These are phyloP conservation scores for Jatropha multifida DNA, from an alignment of 441 rosid species.

Conservation along the genomic window DNA sequence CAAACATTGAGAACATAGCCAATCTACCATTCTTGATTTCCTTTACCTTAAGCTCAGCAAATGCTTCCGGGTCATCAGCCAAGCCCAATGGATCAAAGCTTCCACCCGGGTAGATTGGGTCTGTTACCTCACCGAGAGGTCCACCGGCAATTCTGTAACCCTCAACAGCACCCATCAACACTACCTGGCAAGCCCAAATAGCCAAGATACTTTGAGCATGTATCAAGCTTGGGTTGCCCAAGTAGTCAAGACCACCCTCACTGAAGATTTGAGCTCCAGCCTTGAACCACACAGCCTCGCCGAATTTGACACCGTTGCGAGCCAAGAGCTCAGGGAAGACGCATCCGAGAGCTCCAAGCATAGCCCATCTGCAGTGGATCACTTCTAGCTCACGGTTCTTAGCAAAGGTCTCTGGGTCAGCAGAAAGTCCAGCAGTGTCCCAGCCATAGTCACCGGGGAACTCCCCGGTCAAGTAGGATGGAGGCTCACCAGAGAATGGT, in stretches of 20 bases:
- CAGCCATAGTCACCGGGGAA: slow-evolving; percentile 80
- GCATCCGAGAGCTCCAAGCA: slow-evolving; percentile 75
- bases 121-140: slow-evolving; percentile 31
- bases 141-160: slow-evolving; percentile 36
- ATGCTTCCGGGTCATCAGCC: slow-evolving; percentile 37
- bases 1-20: slow-evolving; percentile 42
- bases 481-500: slow-evolving; percentile 72
- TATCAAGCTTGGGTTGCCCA: slow-evolving; percentile 56
- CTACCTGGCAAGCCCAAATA: slow-evolving; percentile 24
- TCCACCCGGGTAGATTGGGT: slow-evolving; percentile 31
- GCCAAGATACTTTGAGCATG: slow-evolving; percentile 32
- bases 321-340: slow-evolving; percentile 80
- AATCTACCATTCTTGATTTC: slow-evolving; percentile 35
- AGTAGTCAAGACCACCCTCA: slow-evolving; percentile 77
- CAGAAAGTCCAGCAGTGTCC: slow-evolving; percentile 87
- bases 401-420: slow-evolving; percentile 81
- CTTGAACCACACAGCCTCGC: slow-evolving; percentile 86
- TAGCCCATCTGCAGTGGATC: slow-evolving; percentile 78
- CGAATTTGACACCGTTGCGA: slow-evolving; percentile 69
- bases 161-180: slow-evolving; percentile 37
- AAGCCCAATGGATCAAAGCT: slow-evolving; percentile 34
- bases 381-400: slow-evolving; percentile 84
- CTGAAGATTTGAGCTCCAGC: slow-evolving; percentile 82
- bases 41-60: slow-evolving; percentile 40
- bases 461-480: slow-evolving; percentile 66